Evolutionary conservation across 192 early-diverging fungal species (phyloP).

Genomic region (Backusella tuberculispora): DNA sequence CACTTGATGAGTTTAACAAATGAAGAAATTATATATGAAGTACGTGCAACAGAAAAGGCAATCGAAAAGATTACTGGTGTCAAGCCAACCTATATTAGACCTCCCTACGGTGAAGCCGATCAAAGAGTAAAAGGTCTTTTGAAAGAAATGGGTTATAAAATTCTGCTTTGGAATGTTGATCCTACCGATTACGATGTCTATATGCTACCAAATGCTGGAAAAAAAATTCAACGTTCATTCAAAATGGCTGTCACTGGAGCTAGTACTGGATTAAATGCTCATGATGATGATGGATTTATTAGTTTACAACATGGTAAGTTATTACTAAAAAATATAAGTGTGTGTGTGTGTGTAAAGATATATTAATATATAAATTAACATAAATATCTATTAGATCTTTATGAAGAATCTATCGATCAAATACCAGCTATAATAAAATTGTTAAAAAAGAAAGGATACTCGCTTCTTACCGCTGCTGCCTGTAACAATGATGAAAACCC

Average conservation of each 20-base stretch:
- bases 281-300: conserved; percentile 42
- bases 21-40: conserved; percentile 45
- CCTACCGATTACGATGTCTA: conserved; percentile 43
- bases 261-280: conserved; percentile 33
- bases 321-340: neutral
- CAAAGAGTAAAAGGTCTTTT: conserved; percentile 58
- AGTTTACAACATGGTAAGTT: conserved; percentile 43
- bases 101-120: conserved; percentile 63
- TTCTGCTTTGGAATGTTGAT: conserved; percentile 44
- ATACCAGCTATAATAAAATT: conserved; percentile 11
- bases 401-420: conserved; percentile 22
- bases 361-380: neutral
- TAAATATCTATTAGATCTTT: conserved; percentile 21
- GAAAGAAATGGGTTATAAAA: conserved; percentile 40
- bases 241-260: conserved; percentile 14
- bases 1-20: conserved; percentile 52
- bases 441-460: conserved; percentile 2
- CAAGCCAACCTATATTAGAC: conserved; percentile 60
- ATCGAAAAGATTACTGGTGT: conserved; percentile 58
- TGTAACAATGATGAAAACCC: conserved; percentile 21
- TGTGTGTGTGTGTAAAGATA: neutral
- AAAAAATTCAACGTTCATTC: conserved; percentile 26
- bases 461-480: conserved; percentile 1
- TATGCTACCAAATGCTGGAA: conserved; percentile 18
- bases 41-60: conserved; percentile 51